Conservation (phyloP, 768 basidiomycete species). For the Trametopsis cervina region DNA sequence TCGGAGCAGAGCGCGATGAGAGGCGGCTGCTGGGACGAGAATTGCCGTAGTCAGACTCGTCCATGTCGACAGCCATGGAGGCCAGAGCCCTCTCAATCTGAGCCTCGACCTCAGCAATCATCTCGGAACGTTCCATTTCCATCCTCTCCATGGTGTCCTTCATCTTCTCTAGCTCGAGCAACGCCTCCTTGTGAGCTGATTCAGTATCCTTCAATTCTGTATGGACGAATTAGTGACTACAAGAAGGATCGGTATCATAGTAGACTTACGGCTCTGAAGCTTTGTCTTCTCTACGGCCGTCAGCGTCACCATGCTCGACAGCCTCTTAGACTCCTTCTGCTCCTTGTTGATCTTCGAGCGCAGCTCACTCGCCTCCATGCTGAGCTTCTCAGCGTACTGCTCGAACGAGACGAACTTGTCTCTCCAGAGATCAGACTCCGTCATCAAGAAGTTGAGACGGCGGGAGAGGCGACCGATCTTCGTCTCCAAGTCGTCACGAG, state of each 20-base stretch:
- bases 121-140: slow-evolving; percentile 81
- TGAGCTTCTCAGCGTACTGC: slow-evolving; percentile 87
- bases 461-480: slow-evolving; percentile 86
- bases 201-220: slow-evolving; percentile 81
- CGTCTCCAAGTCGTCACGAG: slow-evolving; percentile 88
- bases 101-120: slow-evolving; percentile 91
- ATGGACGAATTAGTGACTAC: too few relatives aligned
- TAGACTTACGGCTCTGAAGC: slow-evolving; percentile 65
- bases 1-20: slow-evolving; percentile 46
- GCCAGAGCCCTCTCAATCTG: slow-evolving; percentile 84
- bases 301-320: slow-evolving; percentile 72
- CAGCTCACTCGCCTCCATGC: slow-evolving; percentile 78
- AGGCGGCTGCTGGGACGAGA: slow-evolving; percentile 64
- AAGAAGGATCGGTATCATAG: not conserved
- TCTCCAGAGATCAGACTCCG: slow-evolving; percentile 84
- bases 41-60: slow-evolving; percentile 68
- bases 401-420: slow-evolving; percentile 94
- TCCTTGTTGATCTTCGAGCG: slow-evolving; percentile 87
- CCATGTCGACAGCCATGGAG: slow-evolving; percentile 77
- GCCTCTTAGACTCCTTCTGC: slow-evolving; percentile 78
- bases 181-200: slow-evolving; percentile 69
- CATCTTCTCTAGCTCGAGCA: slow-evolving; percentile 80
- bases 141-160: slow-evolving; percentile 77
- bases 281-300: slow-evolving; percentile 75
- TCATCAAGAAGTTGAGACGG: slow-evolving; percentile 87